Evolutionary conservation across 306 rosid genomes (phyloP).

Genomic region (Pyrus bretschneideri): DNA sequence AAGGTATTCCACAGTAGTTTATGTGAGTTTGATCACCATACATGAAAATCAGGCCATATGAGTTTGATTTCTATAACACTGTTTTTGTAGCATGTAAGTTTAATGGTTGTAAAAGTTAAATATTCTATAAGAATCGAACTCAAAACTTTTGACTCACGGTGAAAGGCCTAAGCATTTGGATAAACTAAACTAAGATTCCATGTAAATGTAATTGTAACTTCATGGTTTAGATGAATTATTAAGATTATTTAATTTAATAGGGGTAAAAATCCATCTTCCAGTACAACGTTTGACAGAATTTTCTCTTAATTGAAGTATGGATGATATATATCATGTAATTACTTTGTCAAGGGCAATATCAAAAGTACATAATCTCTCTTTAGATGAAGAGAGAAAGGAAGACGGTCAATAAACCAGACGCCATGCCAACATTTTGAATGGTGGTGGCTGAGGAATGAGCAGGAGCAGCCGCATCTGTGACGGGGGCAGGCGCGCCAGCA

Average conservation of each 20-base stretch:
- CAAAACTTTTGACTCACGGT: too few species aligned
- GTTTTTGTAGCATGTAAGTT: too few species aligned
- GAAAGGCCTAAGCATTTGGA: too few species aligned
- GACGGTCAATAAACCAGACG: conserved; percentile 9
- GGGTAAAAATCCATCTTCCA: background rate
- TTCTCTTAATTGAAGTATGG: background rate
- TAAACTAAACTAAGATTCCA: background rate
- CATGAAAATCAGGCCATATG: too few species aligned
- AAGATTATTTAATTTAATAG: background rate
- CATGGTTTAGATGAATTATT: background rate
- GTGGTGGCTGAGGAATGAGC: background rate
- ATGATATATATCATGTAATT: background rate
- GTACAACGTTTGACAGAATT: background rate
- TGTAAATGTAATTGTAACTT: background rate
- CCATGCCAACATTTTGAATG: conserved; percentile 10
- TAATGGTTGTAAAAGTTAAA: background rate
- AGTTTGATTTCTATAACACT: too few species aligned
- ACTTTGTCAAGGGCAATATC: background rate
- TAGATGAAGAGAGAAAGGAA: conserved; percentile 18
- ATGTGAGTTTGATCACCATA: too few species aligned
- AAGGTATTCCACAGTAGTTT: background rate
- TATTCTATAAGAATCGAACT: too few species aligned
- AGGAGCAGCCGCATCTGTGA: background rate
- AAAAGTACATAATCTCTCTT: background rate
- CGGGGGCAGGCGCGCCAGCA: background rate